Conservation (phyloP, 805 yeast species). For the Wilhelminamyces savonicus region DNA sequence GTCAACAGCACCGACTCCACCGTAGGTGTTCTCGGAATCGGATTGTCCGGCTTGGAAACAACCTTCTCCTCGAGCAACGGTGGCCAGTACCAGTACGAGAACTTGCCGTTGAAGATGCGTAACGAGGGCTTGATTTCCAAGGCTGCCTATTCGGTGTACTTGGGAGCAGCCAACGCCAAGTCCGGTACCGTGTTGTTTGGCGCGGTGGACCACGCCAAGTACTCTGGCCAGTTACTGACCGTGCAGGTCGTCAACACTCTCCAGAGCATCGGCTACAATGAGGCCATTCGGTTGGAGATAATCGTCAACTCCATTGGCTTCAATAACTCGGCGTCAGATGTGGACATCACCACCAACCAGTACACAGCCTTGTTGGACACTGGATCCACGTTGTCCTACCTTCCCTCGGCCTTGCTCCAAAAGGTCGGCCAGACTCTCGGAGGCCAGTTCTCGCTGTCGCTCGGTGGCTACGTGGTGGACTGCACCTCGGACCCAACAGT, state of each 20-base stretch:
- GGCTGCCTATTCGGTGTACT: slow-evolving; percentile 2
- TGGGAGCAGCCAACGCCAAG: slow-evolving; percentile 2
- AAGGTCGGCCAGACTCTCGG: slow-evolving; percentile 29
- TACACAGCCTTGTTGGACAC: slow-evolving; percentile 20
- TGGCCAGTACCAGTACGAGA: slow-evolving; percentile 9
- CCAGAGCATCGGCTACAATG: slow-evolving; percentile 19
- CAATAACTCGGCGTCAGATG: slow-evolving; percentile 5
- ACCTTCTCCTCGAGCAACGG: slow-evolving; percentile 28
- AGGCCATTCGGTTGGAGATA: slow-evolving; percentile 44
- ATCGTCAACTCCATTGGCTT: slow-evolving; percentile 35
- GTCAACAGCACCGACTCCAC: slow-evolving; percentile 60
- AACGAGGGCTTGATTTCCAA: slow-evolving; percentile 9
- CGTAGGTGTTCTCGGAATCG: slow-evolving; percentile 71
- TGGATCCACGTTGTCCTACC: slow-evolving; percentile 34
- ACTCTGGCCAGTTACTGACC: slow-evolving; percentile 27
- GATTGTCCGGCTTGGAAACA: slow-evolving; percentile 62
- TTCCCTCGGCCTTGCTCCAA: slow-evolving; percentile 33
- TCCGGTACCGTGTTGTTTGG: slow-evolving; percentile 12
- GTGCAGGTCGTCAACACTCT: slow-evolving; percentile 47
- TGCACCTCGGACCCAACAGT: slow-evolving; percentile 27
- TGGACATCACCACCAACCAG: slow-evolving; percentile 11
- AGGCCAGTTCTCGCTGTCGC: slow-evolving; percentile 33
- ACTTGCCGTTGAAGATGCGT: slow-evolving; percentile 10
- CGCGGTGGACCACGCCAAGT: slow-evolving; percentile 13
- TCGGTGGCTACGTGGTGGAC: slow-evolving; percentile 41